These are phyloP conservation scores for Chaetomium cochliodes DNA, from an alignment of 495 filamentous ascomycete species.

Conservation along the genomic window DNA sequence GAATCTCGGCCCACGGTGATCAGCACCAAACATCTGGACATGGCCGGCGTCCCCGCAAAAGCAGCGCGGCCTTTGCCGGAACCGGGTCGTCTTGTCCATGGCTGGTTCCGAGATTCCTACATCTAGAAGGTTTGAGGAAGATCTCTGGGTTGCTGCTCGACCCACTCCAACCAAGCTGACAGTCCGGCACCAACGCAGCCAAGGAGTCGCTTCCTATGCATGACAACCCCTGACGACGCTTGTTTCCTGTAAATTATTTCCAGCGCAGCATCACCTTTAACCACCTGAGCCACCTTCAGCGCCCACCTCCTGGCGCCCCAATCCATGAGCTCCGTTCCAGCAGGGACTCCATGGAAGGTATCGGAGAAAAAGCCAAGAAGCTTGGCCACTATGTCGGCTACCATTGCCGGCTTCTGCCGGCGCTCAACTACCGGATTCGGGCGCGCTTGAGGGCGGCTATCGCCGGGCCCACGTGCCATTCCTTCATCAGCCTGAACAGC, in stretches of 20 bases:
- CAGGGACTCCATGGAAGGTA: not conserved
- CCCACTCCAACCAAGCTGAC: not conserved
- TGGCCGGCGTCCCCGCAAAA: conserved; percentile 5
- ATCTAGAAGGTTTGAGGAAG: conserved; percentile 11
- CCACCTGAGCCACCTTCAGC: no score
- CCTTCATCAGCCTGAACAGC: conserved; percentile 9
- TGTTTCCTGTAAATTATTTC: conserved; percentile 12
- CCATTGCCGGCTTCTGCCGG: conserved; percentile 10
- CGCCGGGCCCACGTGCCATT: conserved; percentile 4
- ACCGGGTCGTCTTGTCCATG: conserved; percentile 1
- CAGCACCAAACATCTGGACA: not conserved
- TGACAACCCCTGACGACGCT: conserved; percentile 4
- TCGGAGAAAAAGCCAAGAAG: conserved; percentile 1
- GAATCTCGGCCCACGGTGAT: conserved; percentile 3
- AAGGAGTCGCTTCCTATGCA: conserved; percentile 7
- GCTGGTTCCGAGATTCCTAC: conserved; percentile 15
- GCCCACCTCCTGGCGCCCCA: no score
- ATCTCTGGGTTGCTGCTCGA: not conserved
- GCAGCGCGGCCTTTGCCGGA: conserved; percentile 6
- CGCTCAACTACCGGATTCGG: not conserved
- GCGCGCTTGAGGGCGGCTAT: not conserved
- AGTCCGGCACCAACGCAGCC: not conserved
- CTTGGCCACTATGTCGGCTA: conserved; percentile 8
- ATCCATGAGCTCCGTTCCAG: not conserved
- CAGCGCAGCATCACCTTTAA: no score